These are phyloP conservation scores for Juncus effusus DNA, from an alignment of 176 grass and related monocot species.

Conservation along the genomic window DNA sequence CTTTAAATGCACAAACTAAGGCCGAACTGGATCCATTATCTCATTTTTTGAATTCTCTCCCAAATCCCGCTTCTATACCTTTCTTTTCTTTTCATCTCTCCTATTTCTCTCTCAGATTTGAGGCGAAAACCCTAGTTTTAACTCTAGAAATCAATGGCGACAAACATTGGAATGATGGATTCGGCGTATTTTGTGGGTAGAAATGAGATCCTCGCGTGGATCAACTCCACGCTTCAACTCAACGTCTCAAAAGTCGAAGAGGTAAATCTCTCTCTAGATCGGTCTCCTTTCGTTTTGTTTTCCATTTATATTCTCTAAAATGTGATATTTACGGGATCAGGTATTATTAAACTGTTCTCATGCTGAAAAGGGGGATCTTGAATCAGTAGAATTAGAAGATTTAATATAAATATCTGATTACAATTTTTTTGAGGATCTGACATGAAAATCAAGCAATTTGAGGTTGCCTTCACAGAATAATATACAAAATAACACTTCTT, in stretches of 20 bases:
- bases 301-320: background rate
- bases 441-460: too few species aligned
- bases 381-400: too few species aligned
- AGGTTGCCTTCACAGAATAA: too few species aligned
- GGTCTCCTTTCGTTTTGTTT: background rate
- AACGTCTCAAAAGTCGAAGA: slow-evolving; percentile 93
- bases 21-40: slow-evolving; percentile 3
- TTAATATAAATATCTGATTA: too few species aligned
- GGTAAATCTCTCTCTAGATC: slow-evolving; percentile 26
- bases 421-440: too few species aligned
- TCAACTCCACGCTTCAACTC: slow-evolving; percentile 93
- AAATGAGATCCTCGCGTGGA: slow-evolving; percentile 93
- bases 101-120: background rate
- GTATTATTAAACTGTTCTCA: too few species aligned
- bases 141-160: slow-evolving; percentile 43
- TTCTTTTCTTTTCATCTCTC: background rate
- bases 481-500: background rate
- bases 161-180: slow-evolving; percentile 95
- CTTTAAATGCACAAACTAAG: slow-evolving; percentile 3
- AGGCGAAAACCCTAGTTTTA: slow-evolving; percentile 3
- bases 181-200: slow-evolving; percentile 94
- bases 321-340: background rate
- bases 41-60: slow-evolving; percentile 19
- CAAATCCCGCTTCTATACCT: slow-evolving; percentile 24
- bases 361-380: too few species aligned